Evolutionary conservation across 768 basidiomycete genomes (phyloP), one percentile per base, ranked within the genome.

Genomic region (Lentinula sp.): DNA sequence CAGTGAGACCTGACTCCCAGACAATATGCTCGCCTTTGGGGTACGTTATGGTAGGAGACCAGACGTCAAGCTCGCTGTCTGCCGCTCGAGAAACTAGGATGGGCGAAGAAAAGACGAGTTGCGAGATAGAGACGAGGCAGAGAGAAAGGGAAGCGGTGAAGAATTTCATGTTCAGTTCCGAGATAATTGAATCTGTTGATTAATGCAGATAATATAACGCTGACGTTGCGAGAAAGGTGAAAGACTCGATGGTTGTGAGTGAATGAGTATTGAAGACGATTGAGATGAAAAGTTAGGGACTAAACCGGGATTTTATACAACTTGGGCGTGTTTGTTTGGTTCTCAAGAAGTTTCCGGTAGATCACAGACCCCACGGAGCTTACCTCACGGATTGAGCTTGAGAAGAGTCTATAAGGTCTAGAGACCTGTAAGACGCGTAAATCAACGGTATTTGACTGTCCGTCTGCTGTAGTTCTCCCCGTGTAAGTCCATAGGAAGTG

Each of bases 61-160:
- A 59, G 5, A 37, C 57, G 37, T 48, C n/a, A 13, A 42, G 55
- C 40, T 57, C 55, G 51, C 45, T 46, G 11, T 51, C 50, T n/a
- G 9, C 28, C 43, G 8, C 40, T 42, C 15, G 55, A 56, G 39
- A 16, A 40, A 15, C 37, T 28, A 16, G 48, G 8, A 59, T 28
- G 18, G 57, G 57, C 57, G 57, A 59, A 28, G 45, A 16, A 59
- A 28, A 48, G 57, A 49, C 57, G 18, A 59, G 21, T n/a, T 59
- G 46, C 13, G 72, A 72, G 50, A 43, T 42, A 15, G 69, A 69
- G 39, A 72, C 67, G 49, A 61, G 59, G 61, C 68, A 70, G 54
- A 68, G 61, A 60, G 74, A 60, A 55, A 76, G 42, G 54, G 77
- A 64, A 64, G 73, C 63, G 54, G 68, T 72, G 66, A 78, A n/a